Evolutionary conservation across 2,329 filamentous ascomycete genomes (phyloP).

Genomic region (Clarireedia monteithiana): DNA sequence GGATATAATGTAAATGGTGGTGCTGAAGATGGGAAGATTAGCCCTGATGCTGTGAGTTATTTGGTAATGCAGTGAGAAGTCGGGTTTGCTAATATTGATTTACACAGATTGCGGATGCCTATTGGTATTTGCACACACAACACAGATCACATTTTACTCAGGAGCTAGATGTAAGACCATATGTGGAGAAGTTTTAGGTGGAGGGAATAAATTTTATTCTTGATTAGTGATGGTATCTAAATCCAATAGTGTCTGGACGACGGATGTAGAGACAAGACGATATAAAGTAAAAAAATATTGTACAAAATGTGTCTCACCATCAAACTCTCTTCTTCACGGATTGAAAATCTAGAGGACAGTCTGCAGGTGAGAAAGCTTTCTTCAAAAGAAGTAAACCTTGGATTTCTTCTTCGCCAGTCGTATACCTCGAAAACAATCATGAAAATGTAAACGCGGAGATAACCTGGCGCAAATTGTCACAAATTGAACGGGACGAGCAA

Average conservation of each 20-base stretch:
- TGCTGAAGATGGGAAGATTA: slow-evolving; percentile 56
- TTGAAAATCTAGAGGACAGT: slow-evolving; percentile 56
- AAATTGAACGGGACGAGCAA: neutral
- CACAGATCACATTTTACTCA: slow-evolving; percentile 72
- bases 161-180: slow-evolving; percentile 74
- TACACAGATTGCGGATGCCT: slow-evolving; percentile 75
- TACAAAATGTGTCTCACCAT: slow-evolving; percentile 63
- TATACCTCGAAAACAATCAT: slow-evolving; percentile 85
- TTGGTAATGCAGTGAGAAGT: neutral
- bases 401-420: slow-evolving; percentile 78
- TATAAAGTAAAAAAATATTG: neutral
- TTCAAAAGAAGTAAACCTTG: slow-evolving; percentile 34
- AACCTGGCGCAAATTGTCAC: slow-evolving; percentile 54
- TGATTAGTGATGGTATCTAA: neutral
- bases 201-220: neutral
- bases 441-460: slow-evolving; percentile 69
- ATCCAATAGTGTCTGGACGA: too few relatives aligned
- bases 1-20: slow-evolving; percentile 38
- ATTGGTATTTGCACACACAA: slow-evolving; percentile 73
- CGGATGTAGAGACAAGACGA: neutral
- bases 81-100: neutral
- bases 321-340: slow-evolving; percentile 70
- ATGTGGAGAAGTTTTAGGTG: slow-evolving; percentile 61
- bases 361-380: slow-evolving; percentile 66
- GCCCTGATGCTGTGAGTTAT: slow-evolving; percentile 60